phyloP scores from a whole-genome alignment of 352 stramenopile genomes.

The Phytophthora pistaciae region DNA sequence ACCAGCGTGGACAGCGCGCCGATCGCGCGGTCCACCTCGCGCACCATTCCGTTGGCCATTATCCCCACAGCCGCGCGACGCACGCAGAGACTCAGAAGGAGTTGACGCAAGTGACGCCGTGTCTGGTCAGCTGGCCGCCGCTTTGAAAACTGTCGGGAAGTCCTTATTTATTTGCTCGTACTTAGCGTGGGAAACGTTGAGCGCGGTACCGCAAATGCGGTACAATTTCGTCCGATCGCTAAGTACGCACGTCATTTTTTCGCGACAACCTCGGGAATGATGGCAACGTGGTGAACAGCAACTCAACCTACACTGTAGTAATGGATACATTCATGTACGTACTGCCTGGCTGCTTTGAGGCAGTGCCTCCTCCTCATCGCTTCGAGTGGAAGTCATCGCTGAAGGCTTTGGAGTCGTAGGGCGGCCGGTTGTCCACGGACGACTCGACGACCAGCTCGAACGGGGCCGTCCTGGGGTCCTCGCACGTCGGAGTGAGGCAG shows the following conservation, averaged over 20 bases:
- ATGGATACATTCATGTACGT: conserved; percentile 10
- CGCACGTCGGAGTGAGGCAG: conserved; percentile 34
- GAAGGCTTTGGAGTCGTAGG: conserved; percentile 28
- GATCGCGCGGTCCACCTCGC: conserved; percentile 83
- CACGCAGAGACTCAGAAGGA: background rate
- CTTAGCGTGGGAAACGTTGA: conserved; percentile 13
- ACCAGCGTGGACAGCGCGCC: conserved; percentile 80
- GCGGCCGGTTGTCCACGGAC: conserved; percentile 13
- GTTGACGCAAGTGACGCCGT: background rate
- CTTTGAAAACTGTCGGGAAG: conserved; percentile 33
- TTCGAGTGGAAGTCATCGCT: conserved; percentile 14
- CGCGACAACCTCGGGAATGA: conserved; percentile 5
- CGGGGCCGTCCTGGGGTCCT: conserved; percentile 37
- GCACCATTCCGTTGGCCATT: conserved; percentile 71
- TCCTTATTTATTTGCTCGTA: conserved; percentile 40
- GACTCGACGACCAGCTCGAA: conserved; percentile 62
- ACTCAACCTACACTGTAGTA: background rate
- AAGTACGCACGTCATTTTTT: conserved; percentile 19
- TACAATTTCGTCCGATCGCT: conserved; percentile 23
- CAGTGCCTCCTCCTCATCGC: conserved; percentile 10
- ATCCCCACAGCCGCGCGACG: background rate
- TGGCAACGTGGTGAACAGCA: background rate
- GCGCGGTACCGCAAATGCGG: conserved; percentile 2
- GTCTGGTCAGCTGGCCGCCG: conserved; percentile 1
- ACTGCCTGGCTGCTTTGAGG: background rate